Base-by-base conservation (phyloP, 768 basidiomycete genomes). In the Sutorius australiensis region DNA sequence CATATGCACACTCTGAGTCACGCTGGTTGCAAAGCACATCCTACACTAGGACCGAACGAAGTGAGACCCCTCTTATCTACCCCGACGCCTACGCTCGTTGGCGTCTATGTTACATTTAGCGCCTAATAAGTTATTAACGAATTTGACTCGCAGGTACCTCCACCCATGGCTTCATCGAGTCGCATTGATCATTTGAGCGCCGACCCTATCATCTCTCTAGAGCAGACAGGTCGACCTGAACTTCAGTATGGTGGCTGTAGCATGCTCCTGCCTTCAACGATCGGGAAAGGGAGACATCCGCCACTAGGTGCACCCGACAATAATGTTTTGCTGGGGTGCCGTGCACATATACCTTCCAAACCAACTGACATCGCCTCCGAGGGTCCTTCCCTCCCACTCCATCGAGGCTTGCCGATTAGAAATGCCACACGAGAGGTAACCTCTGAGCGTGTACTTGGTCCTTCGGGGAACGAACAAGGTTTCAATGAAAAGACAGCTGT, bases 401-500 rank as follows among this genome's bases (percentile, higher is more conserved):
- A 55, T 37, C 48, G 40, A 17, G 45, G 54, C 16, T 37, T 48
- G 30, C 62, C 70, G 3, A 67, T 70, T 46, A 67, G 61, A 5
- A 65, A 68, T 11, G 74, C 74, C 14, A 68, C 77, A 3, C 70
- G 74, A 30, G 75, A 82, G 53, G 79, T 79, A 8, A 78, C 79
- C 2, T 71, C 77, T 9, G 74, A 77, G 31, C 78, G 81, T 61
- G 75, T 79, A 8, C 67, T 66, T 10, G 80, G 82, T 16, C 75
- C 87, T 52, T 64, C 76, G 59, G 37, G 14, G n/a, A 13, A 14
- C 45, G 13, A 8, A 11, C 43, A 31, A 3, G 3, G 4, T 75
- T 17, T 41, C 77, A 16, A 73, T 76, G 69, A 84, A 89, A 19
- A 68, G 78, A 38, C 77, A 82, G 30, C 84, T 77, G 73, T 72